These are phyloP conservation scores for Fusarium globosum DNA, from an alignment of 2,329 filamentous ascomycete genomes.

Conservation along the genomic window DNA sequence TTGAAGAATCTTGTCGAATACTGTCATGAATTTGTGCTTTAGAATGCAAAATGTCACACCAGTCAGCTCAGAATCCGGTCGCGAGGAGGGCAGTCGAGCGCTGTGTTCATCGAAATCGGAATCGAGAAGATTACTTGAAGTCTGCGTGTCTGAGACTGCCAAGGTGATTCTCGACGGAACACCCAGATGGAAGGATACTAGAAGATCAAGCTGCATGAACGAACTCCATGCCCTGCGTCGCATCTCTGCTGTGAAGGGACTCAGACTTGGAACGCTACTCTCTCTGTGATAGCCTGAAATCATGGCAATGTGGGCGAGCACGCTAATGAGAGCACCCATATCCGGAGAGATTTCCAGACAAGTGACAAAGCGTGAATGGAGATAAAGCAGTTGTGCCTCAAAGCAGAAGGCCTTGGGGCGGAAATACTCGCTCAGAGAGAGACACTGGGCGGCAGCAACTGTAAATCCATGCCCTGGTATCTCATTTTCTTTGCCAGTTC, in stretches of 20 bases:
- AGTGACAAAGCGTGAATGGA: neutral
- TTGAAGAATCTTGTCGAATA: neutral
- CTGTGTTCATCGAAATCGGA: neutral
- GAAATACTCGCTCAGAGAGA: neutral
- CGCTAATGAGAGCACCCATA: neutral
- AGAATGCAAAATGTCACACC: neutral
- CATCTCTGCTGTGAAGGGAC: neutral
- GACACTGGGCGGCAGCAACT: neutral
- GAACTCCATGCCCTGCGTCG: neutral
- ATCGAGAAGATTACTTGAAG: neutral
- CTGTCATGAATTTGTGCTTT: neutral
- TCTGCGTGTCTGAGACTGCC: neutral
- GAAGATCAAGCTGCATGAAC: neutral
- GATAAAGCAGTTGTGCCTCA: neutral
- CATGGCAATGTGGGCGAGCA: neutral
- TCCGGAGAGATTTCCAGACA: neutral
- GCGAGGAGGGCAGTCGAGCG: neutral
- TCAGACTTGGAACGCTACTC: accelerated
- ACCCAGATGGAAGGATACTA: neutral
- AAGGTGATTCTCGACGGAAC: neutral
- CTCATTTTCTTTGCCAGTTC: neutral
- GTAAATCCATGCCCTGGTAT: neutral
- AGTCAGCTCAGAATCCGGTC: neutral
- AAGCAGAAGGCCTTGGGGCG: neutral
- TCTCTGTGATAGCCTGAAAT: neutral